Percentiles rank a stretch among this genome's conserved stretches.
Evolutionary conservation across 2,329 filamentous ascomycete genomes (phyloP).

Genomic region (Aspergillaceae sp.): DNA sequence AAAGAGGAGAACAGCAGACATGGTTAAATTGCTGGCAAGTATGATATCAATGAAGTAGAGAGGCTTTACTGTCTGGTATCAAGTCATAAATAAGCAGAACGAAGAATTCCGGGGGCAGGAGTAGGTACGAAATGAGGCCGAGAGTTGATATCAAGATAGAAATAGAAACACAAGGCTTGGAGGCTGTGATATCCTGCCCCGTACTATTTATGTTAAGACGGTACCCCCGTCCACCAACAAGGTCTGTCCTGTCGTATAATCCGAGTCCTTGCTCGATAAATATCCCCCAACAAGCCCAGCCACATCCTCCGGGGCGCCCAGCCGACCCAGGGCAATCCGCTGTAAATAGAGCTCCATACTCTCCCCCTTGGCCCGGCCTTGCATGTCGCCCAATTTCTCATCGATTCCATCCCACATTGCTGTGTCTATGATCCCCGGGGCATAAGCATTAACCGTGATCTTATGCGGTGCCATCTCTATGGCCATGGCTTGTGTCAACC

Average conservation of each 20-base stretch:
- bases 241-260: conserved; percentile 60
- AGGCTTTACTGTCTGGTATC: background rate
- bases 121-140: background rate
- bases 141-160: background rate
- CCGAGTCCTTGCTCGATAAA: conserved; percentile 49
- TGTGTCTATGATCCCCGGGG: conserved; percentile 59
- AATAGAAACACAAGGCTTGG: background rate
- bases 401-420: conserved; percentile 64
- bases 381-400: conserved; percentile 47
- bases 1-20: background rate
- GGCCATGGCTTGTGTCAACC: conserved; percentile 57
- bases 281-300: conserved; percentile 54
- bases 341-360: conserved; percentile 44
- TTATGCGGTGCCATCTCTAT: conserved; percentile 56
- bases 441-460: conserved; percentile 60
- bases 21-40: background rate
- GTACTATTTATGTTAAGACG: conserved; percentile 26
- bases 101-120: background rate
- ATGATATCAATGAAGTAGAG: background rate
- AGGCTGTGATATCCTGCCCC: background rate
- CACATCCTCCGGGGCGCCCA: conserved; percentile 56
- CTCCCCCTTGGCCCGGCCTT: conserved; percentile 44
- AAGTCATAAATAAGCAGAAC: background rate
- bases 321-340: conserved; percentile 50
- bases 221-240: conserved; percentile 55